A percentile compares a stretch with the other conserved stretches of the same genome.
phyloP scores from a whole-genome alignment of 306 rosid species.

The Morella rubra region DNA sequence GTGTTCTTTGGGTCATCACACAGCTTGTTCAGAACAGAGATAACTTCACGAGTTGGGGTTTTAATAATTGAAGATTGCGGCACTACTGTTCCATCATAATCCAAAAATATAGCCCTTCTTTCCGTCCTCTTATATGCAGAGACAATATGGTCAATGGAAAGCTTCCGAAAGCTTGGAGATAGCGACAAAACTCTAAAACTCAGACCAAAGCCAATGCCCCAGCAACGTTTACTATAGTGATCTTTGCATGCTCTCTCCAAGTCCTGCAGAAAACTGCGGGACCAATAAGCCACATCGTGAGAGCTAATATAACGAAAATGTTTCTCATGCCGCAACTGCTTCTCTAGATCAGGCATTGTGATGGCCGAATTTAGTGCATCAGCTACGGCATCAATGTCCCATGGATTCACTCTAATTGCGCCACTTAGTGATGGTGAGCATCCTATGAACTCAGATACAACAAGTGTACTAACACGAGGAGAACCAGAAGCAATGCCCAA shows the following conservation, averaged over 20 bases:
- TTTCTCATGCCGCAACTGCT: constrained; percentile 71
- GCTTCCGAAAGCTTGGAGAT: constrained; percentile 81
- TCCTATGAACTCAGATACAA: constrained; percentile 85
- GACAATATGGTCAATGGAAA: constrained; percentile 56
- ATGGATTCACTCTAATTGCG: constrained; percentile 84
- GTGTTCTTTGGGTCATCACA: constrained; percentile 71
- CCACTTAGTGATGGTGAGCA: constrained; percentile 93
- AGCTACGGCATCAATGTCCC: constrained; percentile 74
- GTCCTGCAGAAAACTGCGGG: constrained; percentile 63
- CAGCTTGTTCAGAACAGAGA: constrained; percentile 59
- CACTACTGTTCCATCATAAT: constrained; percentile 84
- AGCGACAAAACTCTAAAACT: constrained; percentile 72
- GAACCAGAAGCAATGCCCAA: constrained; percentile 33
- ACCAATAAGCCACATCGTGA: constrained; percentile 87
- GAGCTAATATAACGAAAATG: constrained; percentile 76
- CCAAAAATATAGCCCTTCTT: constrained; percentile 80
- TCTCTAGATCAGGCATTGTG: constrained; percentile 54
- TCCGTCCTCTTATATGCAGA: constrained; percentile 62
- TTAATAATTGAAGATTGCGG: constrained; percentile 58
- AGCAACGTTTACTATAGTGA: constrained; percentile 57
- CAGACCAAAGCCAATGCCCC: constrained; percentile 87
- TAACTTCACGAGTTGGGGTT: constrained; percentile 60
- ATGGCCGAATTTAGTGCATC: constrained; percentile 72
- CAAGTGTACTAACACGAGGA: constrained; percentile 63
- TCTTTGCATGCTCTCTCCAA: constrained; percentile 72